Base-by-base conservation (phyloP, 495 filamentous ascomycete species). In the Neurospora sp. region DNA sequence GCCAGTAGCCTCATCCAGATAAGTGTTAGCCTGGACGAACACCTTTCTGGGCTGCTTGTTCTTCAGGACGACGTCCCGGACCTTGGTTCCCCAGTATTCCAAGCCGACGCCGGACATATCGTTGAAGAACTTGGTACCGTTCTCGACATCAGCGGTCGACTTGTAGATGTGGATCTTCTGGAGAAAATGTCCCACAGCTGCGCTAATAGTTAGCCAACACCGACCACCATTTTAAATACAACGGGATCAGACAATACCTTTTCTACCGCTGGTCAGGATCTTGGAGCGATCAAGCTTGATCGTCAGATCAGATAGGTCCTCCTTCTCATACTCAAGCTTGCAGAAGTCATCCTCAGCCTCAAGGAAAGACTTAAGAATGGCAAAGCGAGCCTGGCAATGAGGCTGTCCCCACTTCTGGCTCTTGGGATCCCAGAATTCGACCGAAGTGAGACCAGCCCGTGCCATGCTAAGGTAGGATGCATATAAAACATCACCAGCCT, bases 161-260 rank as follows among this genome's bases (percentile, higher is more conserved):
- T 98, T 98, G 84, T 91, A 97, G 59, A 98, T 84, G 81, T 98
- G 95, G 71, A 98, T 80, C 81, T 97, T 95, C 82, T 93, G 93
- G 70, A 98, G 83, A 76, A 96, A 97, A n/a, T 87, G 85, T 73
- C 93, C 94, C 14, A 99, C 92, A 1, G 95, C 94, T 44, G 87
- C 86, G 4, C 8, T 2, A 3, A 27, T 14, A 6, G 45, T 78
- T 70, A 78, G 71, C 42, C 16, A 22, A 41, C 37, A 22, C 20
- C 10, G 65, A n/a, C 39, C 37, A 14, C 31, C 14, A 59, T 10
- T 12, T 18, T 22, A 20, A n/a, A n/a, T 22, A 1, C 31, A 47
- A 65, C 10, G n/a, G 14, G 12, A 47, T 14, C 14, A 37, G 59
- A 73, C 79, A n/a, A n/a, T 76, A 81, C 68, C 90, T 85, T 82